Conservation (phyloP, 2,329 filamentous ascomycete species). For the Stromatinia cepivora region DNA sequence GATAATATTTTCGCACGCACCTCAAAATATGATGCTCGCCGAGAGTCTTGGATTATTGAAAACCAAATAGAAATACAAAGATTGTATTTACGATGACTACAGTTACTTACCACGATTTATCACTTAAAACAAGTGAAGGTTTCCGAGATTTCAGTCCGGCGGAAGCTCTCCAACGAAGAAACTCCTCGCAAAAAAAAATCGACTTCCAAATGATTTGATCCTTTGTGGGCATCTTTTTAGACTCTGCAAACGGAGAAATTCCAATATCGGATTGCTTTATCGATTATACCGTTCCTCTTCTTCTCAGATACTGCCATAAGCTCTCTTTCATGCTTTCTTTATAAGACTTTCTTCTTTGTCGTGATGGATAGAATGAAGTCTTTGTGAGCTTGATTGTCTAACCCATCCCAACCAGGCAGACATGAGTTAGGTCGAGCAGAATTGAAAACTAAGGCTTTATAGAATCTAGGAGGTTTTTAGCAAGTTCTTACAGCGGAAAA, state of each 20-base stretch:
- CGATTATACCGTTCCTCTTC: background rate
- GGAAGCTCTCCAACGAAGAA: background rate
- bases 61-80: background rate
- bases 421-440: background rate
- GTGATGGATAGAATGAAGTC: background rate
- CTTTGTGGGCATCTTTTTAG: background rate
- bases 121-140: background rate
- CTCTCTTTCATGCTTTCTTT: conserved; percentile 6
- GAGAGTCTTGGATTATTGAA: background rate
- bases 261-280: background rate
- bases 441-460: background rate
- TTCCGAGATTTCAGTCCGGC: background rate
- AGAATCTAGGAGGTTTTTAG: background rate
- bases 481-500: background rate
- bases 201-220: background rate
- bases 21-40: background rate
- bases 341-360: background rate
- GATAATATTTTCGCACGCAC: background rate
- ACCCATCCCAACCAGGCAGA: background rate
- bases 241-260: conserved; percentile 10
- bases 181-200: background rate
- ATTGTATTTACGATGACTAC: background rate
- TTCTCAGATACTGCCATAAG: background rate
- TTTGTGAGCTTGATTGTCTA: background rate
- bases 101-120: background rate